Conservation (phyloP, 164 flowering plant genomes). For the Euptelea pleiosperma region DNA sequence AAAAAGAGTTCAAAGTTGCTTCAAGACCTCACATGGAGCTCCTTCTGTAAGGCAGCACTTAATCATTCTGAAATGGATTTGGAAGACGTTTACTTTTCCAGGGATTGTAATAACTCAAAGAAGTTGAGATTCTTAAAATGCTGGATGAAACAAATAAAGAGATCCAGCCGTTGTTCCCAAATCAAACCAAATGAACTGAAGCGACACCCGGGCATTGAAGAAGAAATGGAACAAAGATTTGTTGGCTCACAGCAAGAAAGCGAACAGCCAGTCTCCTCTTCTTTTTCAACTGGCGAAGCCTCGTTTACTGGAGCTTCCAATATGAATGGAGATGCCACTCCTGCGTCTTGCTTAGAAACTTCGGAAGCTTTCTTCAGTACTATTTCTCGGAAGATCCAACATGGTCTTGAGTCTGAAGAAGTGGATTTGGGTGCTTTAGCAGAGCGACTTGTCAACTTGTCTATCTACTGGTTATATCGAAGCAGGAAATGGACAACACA, state of each 20-base stretch:
- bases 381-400: conserved; percentile 55
- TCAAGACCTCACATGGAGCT: conserved; percentile 58
- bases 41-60: conserved; percentile 53
- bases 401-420: conserved; percentile 55
- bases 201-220: conserved; percentile 13
- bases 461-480: conserved; percentile 46
- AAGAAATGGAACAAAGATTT: conserved; percentile 29
- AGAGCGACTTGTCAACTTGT: conserved; percentile 59
- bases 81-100: conserved; percentile 51
- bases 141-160: conserved; percentile 80
- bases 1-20: conserved; percentile 22
- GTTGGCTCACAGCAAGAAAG: conserved; percentile 30
- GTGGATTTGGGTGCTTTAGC: conserved; percentile 75
- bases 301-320: conserved; percentile 27
- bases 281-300: conserved; percentile 39
- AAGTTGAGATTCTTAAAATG: conserved; percentile 78
- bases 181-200: conserved; percentile 13
- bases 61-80: conserved; percentile 37
- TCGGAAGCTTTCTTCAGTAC: conserved; percentile 47
- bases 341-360: conserved; percentile 35
- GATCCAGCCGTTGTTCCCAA: conserved; percentile 11
- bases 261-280: conserved; percentile 34
- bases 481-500: conserved; percentile 27
- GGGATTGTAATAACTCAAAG: conserved; percentile 44
- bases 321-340: conserved; percentile 30